Conservation (phyloP, 2,329 filamentous ascomycete species). For the Epicoccum nigrum region DNA sequence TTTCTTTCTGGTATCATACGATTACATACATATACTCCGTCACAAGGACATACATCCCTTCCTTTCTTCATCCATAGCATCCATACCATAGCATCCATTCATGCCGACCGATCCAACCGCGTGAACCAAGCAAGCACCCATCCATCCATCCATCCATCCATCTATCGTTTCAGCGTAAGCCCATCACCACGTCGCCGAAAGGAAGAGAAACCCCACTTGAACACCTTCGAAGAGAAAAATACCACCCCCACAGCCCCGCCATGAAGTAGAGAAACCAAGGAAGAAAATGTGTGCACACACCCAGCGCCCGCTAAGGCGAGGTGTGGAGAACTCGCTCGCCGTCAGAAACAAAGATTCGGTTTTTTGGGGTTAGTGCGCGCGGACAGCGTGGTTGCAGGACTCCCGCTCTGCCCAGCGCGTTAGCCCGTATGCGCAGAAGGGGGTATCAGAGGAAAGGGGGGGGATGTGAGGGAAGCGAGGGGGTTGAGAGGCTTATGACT, state of each 20-base stretch:
- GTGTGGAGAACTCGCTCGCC: slow-evolving; percentile 21
- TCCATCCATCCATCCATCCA: not conserved
- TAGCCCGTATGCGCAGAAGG: slow-evolving; percentile 33
- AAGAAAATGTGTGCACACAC: slow-evolving; percentile 22
- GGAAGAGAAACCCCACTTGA: no score
- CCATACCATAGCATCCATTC: no score
- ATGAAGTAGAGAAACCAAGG: slow-evolving; percentile 20
- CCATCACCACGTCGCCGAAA: slow-evolving; percentile 9
- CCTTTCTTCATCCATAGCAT: slow-evolving; percentile 5
- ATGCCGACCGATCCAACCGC: not conserved
- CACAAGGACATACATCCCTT: no score
- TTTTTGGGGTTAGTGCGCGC: no score
- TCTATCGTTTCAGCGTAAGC: slow-evolving; percentile 9
- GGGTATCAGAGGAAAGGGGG: slow-evolving; percentile 40
- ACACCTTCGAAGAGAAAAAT: no score
- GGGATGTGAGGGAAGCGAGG: slow-evolving; percentile 28
- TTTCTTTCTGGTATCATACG: slow-evolving; percentile 18
- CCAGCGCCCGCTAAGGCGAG: slow-evolving; percentile 40
- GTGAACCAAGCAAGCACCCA: not conserved
- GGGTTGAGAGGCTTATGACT: slow-evolving; percentile 37
- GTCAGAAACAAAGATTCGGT: slow-evolving; percentile 24
- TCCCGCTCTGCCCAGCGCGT: slow-evolving; percentile 20
- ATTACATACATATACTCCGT: slow-evolving; percentile 28
- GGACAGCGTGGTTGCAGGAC: not conserved
- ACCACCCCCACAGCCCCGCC: slow-evolving; percentile 12